A percentile compares a stretch with the other conserved stretches of the same genome.
Conservation (phyloP, 441 rosid genomes). For the Erysimum cheiri region DNA sequence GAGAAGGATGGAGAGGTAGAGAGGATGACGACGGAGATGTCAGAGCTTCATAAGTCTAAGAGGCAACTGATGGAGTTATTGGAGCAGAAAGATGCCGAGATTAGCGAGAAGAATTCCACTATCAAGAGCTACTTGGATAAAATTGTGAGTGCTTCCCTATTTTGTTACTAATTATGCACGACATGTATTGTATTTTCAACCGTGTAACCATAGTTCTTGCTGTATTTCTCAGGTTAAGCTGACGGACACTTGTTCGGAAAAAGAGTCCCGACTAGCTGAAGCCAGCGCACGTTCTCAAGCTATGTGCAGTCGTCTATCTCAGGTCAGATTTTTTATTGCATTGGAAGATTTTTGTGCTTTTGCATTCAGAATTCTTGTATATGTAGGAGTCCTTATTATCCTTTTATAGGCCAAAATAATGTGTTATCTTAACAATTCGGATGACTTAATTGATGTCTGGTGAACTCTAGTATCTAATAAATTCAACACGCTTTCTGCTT, state of each 20-base stretch:
- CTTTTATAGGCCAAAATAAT: not conserved
- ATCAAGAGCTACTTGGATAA: constrained; percentile 80
- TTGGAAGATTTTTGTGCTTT: constrained; percentile 11
- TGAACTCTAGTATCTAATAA: no score
- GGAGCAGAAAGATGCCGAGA: constrained; percentile 83
- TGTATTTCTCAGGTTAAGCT: constrained; percentile 58
- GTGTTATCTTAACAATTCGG: not conserved
- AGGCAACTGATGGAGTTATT: constrained; percentile 83
- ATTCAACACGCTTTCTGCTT: no score
- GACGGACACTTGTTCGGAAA: constrained; percentile 67
- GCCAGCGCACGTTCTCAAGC: constrained; percentile 72
- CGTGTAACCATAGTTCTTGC: constrained; percentile 3
- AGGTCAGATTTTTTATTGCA: constrained; percentile 64
- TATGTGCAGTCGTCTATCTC: constrained; percentile 71
- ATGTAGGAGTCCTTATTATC: not conserved
- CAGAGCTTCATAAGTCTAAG: constrained; percentile 84
- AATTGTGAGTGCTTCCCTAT: constrained; percentile 57
- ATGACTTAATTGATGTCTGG: constrained; percentile 5
- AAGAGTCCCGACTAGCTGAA: constrained; percentile 73
- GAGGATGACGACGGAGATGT: constrained; percentile 68
- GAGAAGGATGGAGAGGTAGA: constrained; percentile 85
- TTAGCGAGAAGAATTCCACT: constrained; percentile 78
- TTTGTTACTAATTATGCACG: not conserved
- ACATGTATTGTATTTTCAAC: not conserved
- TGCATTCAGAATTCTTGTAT: not conserved